These are phyloP conservation scores for Zoysia japonica DNA, from an alignment of 176 grass and related monocot species.

Conservation along the genomic window DNA sequence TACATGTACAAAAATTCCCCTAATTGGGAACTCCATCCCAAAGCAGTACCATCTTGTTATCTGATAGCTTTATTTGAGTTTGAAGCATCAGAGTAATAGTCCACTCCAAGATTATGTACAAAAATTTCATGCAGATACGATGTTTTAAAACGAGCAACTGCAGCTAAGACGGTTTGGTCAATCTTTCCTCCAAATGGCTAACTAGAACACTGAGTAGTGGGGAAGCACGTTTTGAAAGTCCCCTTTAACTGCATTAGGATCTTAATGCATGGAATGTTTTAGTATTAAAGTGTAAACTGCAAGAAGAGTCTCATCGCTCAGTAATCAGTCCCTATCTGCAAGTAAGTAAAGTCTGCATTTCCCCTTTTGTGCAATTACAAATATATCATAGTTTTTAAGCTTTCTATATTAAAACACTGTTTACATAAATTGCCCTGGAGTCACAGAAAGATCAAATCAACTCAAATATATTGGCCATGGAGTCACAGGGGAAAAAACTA, in stretches of 20 bases:
- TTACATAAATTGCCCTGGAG: not conserved
- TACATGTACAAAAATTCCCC: not conserved
- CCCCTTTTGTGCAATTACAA: not conserved
- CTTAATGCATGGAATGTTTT: not conserved
- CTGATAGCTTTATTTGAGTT: not conserved
- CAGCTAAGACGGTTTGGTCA: not conserved
- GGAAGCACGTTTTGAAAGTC: not conserved
- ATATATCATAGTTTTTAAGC: not conserved
- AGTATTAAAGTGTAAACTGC: conserved; percentile 17
- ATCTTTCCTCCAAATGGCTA: too few species aligned
- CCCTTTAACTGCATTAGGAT: not conserved
- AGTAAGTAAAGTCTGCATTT: conserved; percentile 2
- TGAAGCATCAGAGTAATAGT: not conserved
- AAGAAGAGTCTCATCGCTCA: not conserved
- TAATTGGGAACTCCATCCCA: not conserved
- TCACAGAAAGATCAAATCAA: not conserved
- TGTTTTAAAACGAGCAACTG: not conserved
- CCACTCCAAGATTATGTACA: not conserved
- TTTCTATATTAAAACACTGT: not conserved
- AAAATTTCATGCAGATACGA: not conserved
- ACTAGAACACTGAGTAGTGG: not conserved
- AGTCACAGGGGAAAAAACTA: not conserved
- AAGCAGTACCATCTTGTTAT: not conserved
- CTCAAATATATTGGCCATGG: not conserved
- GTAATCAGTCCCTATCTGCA: not conserved